Percentiles rank a stretch among this genome's conserved stretches.
Conservation (phyloP, 192 early-diverging fungal species). For the Funneliformis mosseae region DNA sequence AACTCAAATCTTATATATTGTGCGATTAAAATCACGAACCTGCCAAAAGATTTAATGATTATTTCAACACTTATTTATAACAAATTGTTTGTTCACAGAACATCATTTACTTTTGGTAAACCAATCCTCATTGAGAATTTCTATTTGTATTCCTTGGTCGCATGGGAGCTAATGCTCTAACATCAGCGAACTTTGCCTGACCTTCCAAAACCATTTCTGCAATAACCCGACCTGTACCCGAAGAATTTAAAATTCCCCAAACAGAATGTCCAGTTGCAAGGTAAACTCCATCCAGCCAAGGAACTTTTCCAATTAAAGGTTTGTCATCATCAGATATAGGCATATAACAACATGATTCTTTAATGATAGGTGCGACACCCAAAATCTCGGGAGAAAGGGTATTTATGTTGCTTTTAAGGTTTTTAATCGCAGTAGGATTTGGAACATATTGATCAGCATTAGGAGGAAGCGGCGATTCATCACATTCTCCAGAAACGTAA, state of each 20-base stretch:
- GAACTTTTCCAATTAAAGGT: slow-evolving; percentile 45
- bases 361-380: slow-evolving; percentile 25
- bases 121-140: neutral
- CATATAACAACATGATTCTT: slow-evolving; percentile 47
- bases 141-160: slow-evolving; percentile 12
- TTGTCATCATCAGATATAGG: slow-evolving; percentile 41
- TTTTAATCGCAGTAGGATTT: slow-evolving; percentile 30
- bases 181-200: slow-evolving; percentile 36
- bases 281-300: slow-evolving; percentile 38
- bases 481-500: slow-evolving; percentile 47
- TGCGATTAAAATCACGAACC: neutral
- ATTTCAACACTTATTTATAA: neutral
- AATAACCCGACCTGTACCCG: slow-evolving; percentile 46
- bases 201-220: slow-evolving; percentile 48
- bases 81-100: neutral
- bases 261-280: slow-evolving; percentile 49
- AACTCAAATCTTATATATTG: neutral
- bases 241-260: slow-evolving; percentile 51
- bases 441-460: slow-evolving; percentile 35
- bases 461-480: slow-evolving; percentile 38
- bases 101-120: neutral
- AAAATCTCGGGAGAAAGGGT: slow-evolving; percentile 38
- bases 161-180: slow-evolving; percentile 27
- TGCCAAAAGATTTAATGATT: neutral
- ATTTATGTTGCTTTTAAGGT: slow-evolving; percentile 33